Conservation (phyloP, 768 basidiomycete species). For the Clathrus columnatus region DNA sequence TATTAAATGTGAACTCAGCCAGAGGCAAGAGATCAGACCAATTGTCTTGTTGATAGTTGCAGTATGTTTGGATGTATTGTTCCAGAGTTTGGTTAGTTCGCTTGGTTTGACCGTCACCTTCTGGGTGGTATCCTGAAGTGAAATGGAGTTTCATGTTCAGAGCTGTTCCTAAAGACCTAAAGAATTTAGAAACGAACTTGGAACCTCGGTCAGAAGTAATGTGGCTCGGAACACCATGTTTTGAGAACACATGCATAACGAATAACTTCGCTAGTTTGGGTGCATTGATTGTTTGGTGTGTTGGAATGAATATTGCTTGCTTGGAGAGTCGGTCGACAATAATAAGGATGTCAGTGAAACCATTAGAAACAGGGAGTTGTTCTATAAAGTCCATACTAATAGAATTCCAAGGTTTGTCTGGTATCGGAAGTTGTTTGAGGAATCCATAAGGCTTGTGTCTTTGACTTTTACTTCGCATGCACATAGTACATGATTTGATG, state of each 20-base stretch:
- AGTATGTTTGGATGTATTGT: constrained; percentile 28
- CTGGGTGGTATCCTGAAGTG: neutral
- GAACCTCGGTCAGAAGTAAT: neutral
- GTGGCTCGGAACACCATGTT: neutral
- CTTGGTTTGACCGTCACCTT: constrained; percentile 29
- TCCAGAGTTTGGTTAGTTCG: constrained; percentile 32
- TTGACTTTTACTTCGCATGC: constrained; percentile 24
- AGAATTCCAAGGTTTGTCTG: constrained; percentile 23
- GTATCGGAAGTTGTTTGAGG: constrained; percentile 21
- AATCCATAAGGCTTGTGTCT: constrained; percentile 30
- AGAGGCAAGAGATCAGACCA: constrained; percentile 27
- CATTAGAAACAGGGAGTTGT: constrained; percentile 28
- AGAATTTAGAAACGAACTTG: neutral
- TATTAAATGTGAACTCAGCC: constrained; percentile 29
- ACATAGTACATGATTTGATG: constrained; percentile 28
- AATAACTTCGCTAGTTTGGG: constrained; percentile 30
- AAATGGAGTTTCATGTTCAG: neutral
- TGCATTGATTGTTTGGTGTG: constrained; percentile 20
- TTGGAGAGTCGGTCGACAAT: constrained; percentile 33
- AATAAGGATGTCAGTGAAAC: constrained; percentile 30
- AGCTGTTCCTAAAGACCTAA: neutral
- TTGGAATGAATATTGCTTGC: constrained; percentile 34
- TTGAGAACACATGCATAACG: neutral
- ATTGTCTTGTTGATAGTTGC: constrained; percentile 25
- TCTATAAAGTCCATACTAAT: constrained; percentile 31